Conservation (phyloP, 352 stramenopile genomes). For the Globisporangium alternatum region DNA sequence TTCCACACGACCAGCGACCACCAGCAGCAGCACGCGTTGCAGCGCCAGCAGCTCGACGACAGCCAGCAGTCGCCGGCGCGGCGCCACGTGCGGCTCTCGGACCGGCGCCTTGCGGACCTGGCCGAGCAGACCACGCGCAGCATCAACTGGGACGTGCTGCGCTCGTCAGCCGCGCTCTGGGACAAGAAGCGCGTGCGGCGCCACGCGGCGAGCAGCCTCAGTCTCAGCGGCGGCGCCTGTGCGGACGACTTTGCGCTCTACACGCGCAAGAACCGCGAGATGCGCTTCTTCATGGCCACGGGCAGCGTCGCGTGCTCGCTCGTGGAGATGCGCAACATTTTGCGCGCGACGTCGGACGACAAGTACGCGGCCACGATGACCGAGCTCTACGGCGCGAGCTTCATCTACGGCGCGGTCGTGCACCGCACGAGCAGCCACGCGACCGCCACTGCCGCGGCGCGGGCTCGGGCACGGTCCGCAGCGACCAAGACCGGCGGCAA, state of each 20-base stretch:
- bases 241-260: slow-evolving; percentile 21
- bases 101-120: slow-evolving; percentile 39
- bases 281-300: slow-evolving; percentile 28
- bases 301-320: slow-evolving; percentile 36
- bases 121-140: slow-evolving; percentile 21
- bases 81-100: slow-evolving; percentile 43
- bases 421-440: slow-evolving; percentile 27
- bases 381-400: slow-evolving; percentile 37
- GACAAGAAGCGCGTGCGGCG: slow-evolving; percentile 19
- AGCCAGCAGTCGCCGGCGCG: slow-evolving; percentile 8
- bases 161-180: slow-evolving; percentile 17
- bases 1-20: neutral
- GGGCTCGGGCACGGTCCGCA: neutral
- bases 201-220: neutral
- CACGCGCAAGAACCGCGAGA: slow-evolving; percentile 24
- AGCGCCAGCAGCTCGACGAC: neutral
- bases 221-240: neutral
- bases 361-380: slow-evolving; percentile 39
- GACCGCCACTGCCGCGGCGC: slow-evolving; percentile 7
- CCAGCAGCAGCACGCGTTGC: neutral
- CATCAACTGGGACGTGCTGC: slow-evolving; percentile 32
- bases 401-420: slow-evolving; percentile 50
- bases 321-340: slow-evolving; percentile 33
- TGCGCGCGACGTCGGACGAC: slow-evolving; percentile 31
- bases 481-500: neutral